A percentile compares a stretch with the other conserved stretches of the same genome.
Evolutionary conservation across 208 protist genomes (phyloP).

Genomic region (Acanthamoeba lenticulata): DNA sequence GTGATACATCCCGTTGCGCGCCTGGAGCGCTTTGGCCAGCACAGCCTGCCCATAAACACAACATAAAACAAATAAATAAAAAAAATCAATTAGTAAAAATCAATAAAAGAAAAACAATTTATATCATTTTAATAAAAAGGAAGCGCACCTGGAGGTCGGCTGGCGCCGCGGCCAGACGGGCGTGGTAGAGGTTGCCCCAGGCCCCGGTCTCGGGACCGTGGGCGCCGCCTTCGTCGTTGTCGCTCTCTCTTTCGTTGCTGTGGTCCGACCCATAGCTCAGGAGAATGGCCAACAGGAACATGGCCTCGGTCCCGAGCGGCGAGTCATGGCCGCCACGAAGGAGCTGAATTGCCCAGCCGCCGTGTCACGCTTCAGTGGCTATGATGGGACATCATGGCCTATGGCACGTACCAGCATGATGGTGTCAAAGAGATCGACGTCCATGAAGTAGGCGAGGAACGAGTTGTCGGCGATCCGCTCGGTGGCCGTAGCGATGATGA

Average conservation of each 20-base stretch:
- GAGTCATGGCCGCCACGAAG: not conserved
- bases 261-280: too few relatives aligned
- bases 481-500: constrained; percentile 78
- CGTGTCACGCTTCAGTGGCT: not conserved
- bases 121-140: not conserved
- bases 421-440: constrained; percentile 72
- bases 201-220: not conserved
- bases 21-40: not conserved
- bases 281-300: constrained; percentile 17
- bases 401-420: constrained; percentile 32
- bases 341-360: constrained; percentile 68
- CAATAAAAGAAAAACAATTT: not conserved
- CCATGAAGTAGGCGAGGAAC: constrained; percentile 78
- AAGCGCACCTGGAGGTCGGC: not conserved
- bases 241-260: not conserved
- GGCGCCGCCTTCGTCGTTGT: too few relatives aligned
- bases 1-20: not conserved
- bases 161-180: not conserved
- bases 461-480: constrained; percentile 80
- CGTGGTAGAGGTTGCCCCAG: not conserved
- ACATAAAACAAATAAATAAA: not conserved
- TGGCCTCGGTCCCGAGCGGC: not conserved
- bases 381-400: not conserved
- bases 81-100: not conserved
- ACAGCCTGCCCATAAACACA: not conserved